A percentile compares a stretch with the other conserved stretches of the same genome.
phyloP scores from a whole-genome alignment of 805 yeast genomes.

The Metschnikowia lunata region DNA sequence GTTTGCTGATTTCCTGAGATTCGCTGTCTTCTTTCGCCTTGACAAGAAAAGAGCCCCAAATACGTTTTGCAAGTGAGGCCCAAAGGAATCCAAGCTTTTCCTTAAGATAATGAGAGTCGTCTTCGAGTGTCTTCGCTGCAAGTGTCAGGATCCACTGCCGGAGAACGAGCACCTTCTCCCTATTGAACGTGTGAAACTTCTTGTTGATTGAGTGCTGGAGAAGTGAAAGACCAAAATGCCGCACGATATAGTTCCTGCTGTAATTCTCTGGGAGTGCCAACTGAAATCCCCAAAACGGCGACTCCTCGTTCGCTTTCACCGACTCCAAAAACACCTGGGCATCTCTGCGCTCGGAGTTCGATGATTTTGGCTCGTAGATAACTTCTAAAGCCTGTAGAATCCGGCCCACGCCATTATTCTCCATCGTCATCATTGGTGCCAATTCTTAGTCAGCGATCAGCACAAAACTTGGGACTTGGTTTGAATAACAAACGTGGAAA shows the following conservation, averaged over 20 bases:
- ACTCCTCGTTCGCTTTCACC: constrained; percentile 71
- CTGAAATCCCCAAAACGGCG: constrained; percentile 91
- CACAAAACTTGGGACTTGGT: neutral
- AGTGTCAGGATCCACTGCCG: constrained; percentile 84
- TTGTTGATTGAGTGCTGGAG: constrained; percentile 66
- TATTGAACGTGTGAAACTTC: constrained; percentile 51
- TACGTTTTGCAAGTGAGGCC: constrained; percentile 86
- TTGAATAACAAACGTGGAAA: too few species aligned
- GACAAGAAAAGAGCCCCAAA: constrained; percentile 78
- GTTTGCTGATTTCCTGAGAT: constrained; percentile 26
- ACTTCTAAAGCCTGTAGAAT: constrained; percentile 73
- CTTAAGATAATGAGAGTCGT: constrained; percentile 84
- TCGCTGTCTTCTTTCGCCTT: constrained; percentile 24
- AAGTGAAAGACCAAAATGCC: constrained; percentile 86
- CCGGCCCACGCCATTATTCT: constrained; percentile 63
- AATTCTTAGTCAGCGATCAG: neutral
- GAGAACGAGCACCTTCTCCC: constrained; percentile 58
- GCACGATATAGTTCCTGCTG: constrained; percentile 59
- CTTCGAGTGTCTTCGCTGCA: constrained; percentile 50
- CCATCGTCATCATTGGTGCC: constrained; percentile 42
- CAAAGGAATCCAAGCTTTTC: constrained; percentile 88
- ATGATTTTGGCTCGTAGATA: constrained; percentile 62
- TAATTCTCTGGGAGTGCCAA: constrained; percentile 63
- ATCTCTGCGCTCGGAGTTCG: constrained; percentile 50
- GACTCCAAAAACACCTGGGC: constrained; percentile 68